These are phyloP conservation scores for Antitrichia curtipendula DNA, from an alignment of 225 moss, liverwort and hornwort species.

Conservation along the genomic window DNA sequence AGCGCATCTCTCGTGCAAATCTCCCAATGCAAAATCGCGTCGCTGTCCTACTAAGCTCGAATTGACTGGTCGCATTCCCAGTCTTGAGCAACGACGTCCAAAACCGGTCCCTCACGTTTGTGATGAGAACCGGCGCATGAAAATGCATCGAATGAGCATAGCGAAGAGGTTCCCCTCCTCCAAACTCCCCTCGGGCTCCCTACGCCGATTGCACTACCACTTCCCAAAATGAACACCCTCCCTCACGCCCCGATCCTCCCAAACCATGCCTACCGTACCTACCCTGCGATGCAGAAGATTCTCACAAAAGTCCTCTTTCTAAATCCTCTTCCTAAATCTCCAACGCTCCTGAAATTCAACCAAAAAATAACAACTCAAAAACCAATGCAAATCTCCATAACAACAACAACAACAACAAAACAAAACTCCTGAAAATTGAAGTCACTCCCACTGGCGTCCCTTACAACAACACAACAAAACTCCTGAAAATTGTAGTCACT, in stretches of 20 bases:
- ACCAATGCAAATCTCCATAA: not conserved
- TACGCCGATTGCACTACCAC: not conserved
- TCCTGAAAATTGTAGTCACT: not conserved
- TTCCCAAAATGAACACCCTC: not conserved
- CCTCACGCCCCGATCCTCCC: not conserved
- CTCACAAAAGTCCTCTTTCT: not conserved
- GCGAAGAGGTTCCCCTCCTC: conserved; percentile 1
- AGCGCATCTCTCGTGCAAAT: conserved; percentile 20
- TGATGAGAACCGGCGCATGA: conserved; percentile 11
- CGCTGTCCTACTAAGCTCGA: not conserved
- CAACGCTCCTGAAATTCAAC: not conserved
- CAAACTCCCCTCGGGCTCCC: not conserved
- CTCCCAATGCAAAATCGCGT: not conserved
- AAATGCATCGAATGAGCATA: conserved; percentile 19
- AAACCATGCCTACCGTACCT: not conserved
- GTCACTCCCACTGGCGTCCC: not conserved
- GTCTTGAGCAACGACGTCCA: not conserved
- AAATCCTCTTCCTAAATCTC: not conserved
- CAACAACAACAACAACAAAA: not conserved
- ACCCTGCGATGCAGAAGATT: not conserved
- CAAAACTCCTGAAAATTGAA: not conserved
- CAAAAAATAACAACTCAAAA: not conserved
- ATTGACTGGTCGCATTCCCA: conserved; percentile 12
- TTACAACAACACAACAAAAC: not conserved
- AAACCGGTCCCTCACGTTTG: conserved; percentile 5